These are phyloP conservation scores for Bretschneidera sinensis DNA, from an alignment of 345 rosid genomes.

Conservation along the genomic window DNA sequence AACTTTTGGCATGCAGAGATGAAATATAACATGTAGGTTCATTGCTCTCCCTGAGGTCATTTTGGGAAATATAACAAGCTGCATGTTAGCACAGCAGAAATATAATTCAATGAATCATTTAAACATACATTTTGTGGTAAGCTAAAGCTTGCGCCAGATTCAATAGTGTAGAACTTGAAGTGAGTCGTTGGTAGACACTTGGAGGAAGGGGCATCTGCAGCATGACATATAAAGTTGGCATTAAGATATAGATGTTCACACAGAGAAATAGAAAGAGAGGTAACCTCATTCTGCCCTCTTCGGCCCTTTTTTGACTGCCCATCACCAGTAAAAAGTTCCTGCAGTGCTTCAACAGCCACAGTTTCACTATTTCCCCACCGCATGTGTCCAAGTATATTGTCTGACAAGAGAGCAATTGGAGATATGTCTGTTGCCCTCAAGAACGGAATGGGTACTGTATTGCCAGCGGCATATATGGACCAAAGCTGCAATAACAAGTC, in stretches of 20 bases:
- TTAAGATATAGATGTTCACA: neutral
- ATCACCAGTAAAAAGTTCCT: slow-evolving; percentile 85
- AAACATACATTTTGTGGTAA: slow-evolving; percentile 84
- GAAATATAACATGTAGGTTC: neutral
- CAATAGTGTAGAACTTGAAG: slow-evolving; percentile 77
- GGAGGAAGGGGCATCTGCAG: slow-evolving; percentile 94
- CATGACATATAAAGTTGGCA: neutral
- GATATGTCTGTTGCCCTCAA: slow-evolving; percentile 97
- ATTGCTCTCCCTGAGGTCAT: neutral
- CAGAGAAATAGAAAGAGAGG: neutral
- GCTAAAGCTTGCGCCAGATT: slow-evolving; percentile 93
- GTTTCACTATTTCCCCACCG: slow-evolving; percentile 47
- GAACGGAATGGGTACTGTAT: slow-evolving; percentile 96
- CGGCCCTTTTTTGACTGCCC: slow-evolving; percentile 79
- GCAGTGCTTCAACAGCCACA: slow-evolving; percentile 70
- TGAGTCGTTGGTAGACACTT: slow-evolving; percentile 75
- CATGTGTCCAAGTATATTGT: slow-evolving; percentile 68
- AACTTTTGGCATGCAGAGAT: neutral
- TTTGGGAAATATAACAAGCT: too few relatives aligned
- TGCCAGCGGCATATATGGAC: slow-evolving; percentile 98
- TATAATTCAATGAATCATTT: neutral
- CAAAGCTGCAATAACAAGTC: slow-evolving; percentile 56
- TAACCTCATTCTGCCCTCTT: slow-evolving; percentile 81
- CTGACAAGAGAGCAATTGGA: slow-evolving; percentile 92
- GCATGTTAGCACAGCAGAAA: neutral